phyloP scores from a whole-genome alignment of 257 asterid genomes.

The Nicotiana undulata region DNA sequence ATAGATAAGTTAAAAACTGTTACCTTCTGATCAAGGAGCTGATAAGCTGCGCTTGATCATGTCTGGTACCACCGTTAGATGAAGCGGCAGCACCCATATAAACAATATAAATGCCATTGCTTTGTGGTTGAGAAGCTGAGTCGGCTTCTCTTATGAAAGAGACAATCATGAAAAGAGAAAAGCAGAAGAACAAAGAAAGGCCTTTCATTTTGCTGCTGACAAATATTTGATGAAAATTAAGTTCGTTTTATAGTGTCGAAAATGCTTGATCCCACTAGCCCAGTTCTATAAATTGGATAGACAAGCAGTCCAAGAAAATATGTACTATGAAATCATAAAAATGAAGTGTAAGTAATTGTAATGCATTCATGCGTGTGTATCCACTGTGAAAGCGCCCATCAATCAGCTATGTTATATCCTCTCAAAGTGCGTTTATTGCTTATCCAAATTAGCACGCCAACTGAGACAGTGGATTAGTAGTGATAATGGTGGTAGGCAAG shows the following conservation, averaged over 20 bases:
- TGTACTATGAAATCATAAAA: too few species aligned
- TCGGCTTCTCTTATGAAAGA: background rate
- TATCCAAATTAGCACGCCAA: background rate
- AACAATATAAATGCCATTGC: constrained; percentile 57
- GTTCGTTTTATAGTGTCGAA: background rate
- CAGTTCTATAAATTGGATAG: background rate
- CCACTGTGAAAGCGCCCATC: background rate
- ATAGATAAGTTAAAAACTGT: too few species aligned
- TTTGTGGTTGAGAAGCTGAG: background rate
- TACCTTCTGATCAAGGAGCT: background rate
- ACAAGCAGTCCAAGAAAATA: background rate
- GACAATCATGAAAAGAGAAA: background rate
- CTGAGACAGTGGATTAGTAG: background rate
- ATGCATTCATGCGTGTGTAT: background rate
- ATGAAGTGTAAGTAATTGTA: background rate
- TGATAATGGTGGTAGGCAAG: too few species aligned
- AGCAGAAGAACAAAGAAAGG: too few species aligned
- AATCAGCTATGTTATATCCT: background rate
- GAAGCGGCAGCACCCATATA: constrained; percentile 63
- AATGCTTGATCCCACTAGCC: background rate
- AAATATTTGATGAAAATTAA: background rate
- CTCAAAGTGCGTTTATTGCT: background rate
- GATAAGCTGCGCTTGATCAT: constrained; percentile 23
- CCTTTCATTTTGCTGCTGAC: background rate
- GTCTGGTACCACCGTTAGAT: constrained; percentile 20